Evolutionary conservation across 140 eudicot species (phyloP).

Genomic region (Bidens hawaiensis): DNA sequence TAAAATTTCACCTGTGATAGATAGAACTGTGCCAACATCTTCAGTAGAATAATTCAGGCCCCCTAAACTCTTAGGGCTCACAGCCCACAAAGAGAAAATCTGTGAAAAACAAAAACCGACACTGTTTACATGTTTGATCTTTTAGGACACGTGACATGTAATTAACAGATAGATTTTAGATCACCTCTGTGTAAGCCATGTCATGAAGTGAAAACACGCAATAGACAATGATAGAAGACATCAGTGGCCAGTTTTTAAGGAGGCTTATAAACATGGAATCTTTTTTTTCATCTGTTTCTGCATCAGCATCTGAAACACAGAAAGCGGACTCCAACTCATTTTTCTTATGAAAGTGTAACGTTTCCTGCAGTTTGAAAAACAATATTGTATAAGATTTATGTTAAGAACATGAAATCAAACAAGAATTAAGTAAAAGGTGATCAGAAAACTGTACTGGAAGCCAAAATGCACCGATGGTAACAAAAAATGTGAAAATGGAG

Average conservation of each 20-base stretch:
- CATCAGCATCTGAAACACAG: conserved; percentile 17
- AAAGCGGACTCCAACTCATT: conserved; percentile 54
- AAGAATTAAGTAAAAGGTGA: neutral
- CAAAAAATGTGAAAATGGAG: conserved; percentile 47
- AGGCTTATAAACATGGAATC: conserved; percentile 36
- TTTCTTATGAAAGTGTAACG: conserved; percentile 61
- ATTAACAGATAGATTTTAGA: neutral
- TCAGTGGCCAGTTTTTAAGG: conserved; percentile 76
- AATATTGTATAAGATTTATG: neutral
- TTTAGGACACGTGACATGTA: neutral
- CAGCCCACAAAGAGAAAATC: conserved; percentile 96
- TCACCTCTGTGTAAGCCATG: conserved; percentile 86
- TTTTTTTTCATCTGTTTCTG: conserved; percentile 4
- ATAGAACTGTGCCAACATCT: conserved; percentile 63
- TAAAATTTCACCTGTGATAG: conserved; percentile 53
- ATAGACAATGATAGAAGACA: conserved; percentile 75
- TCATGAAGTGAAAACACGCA: conserved; percentile 84
- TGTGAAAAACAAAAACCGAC: conserved; percentile 23
- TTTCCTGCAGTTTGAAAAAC: conserved; percentile 47
- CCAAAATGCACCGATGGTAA: conserved; percentile 34
- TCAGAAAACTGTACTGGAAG: conserved; percentile 31
- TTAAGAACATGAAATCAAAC: neutral
- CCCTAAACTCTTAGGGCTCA: conserved; percentile 70
- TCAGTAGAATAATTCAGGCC: conserved; percentile 66
- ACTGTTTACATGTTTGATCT: neutral